Conservation (phyloP, 2,329 filamentous ascomycete species). For the Exophiala viscosa region DNA sequence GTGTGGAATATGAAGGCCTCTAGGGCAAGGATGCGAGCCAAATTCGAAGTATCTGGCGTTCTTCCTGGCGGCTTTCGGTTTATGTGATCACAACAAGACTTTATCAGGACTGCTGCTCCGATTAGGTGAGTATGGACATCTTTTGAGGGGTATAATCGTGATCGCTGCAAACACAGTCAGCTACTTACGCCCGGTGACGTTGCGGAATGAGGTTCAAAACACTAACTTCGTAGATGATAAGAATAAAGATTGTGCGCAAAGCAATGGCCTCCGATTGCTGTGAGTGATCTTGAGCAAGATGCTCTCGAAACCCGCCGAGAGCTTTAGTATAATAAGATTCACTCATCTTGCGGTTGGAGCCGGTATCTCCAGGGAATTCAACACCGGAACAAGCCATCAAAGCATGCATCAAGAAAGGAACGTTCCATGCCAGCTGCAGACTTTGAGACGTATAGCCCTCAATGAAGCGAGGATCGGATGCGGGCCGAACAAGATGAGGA, state of each 20-base stretch:
- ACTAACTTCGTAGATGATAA: conserved; percentile 31
- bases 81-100: conserved; percentile 9
- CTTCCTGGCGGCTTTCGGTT: background rate
- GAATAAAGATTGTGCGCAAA: conserved; percentile 23
- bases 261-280: conserved; percentile 13
- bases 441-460: conserved; percentile 17
- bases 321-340: conserved; percentile 23
- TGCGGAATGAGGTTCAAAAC: background rate
- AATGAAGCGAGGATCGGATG: conserved; percentile 14
- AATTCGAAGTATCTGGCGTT: conserved; percentile 1
- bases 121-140: conserved; percentile 27
- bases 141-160: conserved; percentile 20
- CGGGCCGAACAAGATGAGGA: conserved; percentile 27
- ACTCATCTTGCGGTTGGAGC: conserved; percentile 14
- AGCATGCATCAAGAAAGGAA: conserved; percentile 28
- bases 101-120: conserved; percentile 28
- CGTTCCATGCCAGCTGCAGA: conserved; percentile 15
- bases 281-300: background rate
- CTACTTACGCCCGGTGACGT: background rate
- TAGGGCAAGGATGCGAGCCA: conserved; percentile 23
- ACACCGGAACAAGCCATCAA: conserved; percentile 28
- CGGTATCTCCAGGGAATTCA: conserved; percentile 21
- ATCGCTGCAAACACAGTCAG: conserved; percentile 15
- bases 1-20: conserved; percentile 32
- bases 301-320: conserved; percentile 1